Conservation (phyloP, 2,329 filamentous ascomycete species). For the Aspergillus tanneri region DNA sequence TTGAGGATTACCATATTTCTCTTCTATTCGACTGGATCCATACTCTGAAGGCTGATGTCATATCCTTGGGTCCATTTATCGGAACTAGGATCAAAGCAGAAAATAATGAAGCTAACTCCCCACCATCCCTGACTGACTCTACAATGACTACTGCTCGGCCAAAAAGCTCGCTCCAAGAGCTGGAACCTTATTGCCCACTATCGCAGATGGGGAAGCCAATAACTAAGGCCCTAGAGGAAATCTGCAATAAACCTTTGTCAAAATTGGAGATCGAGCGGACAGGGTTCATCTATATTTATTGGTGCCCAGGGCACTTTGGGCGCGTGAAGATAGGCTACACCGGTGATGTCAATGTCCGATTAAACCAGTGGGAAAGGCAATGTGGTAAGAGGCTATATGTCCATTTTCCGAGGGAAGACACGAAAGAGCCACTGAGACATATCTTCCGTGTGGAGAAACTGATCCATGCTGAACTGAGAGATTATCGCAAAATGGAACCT, state of each 20-base stretch:
- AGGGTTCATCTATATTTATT: constrained; percentile 3
- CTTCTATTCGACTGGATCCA: neutral
- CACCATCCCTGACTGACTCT: neutral
- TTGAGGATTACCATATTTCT: neutral
- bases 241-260: neutral
- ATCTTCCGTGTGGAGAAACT: constrained; percentile 5
- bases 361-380: neutral
- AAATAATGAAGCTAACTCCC: neutral
- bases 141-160: neutral
- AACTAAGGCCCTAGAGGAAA: neutral
- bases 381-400: neutral
- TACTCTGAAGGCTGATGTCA: neutral
- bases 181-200: neutral
- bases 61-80: neutral
- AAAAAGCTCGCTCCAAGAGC: neutral
- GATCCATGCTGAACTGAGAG: constrained; percentile 4
- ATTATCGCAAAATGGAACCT: neutral
- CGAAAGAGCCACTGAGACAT: neutral
- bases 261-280: neutral
- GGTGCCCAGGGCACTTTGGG: constrained; percentile 4
- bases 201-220: neutral
- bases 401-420: neutral
- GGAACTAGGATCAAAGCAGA: neutral
- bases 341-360: neutral
- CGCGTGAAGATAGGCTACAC: constrained; percentile 8